Evolutionary conservation across 192 early-diverging fungal genomes (phyloP).

Genomic region (Pilaira anomala): DNA sequence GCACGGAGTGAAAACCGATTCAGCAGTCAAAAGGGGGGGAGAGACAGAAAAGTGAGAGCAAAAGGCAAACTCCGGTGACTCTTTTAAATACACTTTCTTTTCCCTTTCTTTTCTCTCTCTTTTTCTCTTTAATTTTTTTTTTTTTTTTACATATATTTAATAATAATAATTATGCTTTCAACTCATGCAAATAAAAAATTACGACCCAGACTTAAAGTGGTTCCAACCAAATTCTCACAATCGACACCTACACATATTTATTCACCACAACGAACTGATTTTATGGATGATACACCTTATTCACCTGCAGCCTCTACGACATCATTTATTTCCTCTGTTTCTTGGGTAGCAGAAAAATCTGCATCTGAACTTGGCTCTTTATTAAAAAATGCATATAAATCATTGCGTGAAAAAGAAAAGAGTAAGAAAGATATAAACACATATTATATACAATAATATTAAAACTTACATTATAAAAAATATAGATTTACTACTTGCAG

Average conservation of each 20-base stretch:
- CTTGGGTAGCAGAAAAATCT: slow-evolving; percentile 35
- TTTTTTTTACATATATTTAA: not conserved
- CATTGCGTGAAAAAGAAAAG: slow-evolving; percentile 39
- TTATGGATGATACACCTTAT: slow-evolving; percentile 8
- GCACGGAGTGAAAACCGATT: not conserved
- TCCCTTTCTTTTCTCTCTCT: slow-evolving; percentile 8
- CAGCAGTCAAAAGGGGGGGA: not conserved
- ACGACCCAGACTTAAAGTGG: slow-evolving; percentile 12
- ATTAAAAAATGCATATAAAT: slow-evolving; percentile 36
- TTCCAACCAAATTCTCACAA: slow-evolving; percentile 5
- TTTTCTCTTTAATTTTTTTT: not conserved
- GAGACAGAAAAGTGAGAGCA: not conserved
- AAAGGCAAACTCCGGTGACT: not conserved
- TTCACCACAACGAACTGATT: not conserved
- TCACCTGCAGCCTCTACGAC: slow-evolving; percentile 32
- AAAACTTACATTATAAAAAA: not conserved
- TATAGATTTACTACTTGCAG: slow-evolving; percentile 42
- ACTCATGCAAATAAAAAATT: slow-evolving; percentile 5
- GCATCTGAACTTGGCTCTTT: slow-evolving; percentile 31
- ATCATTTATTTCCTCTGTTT: slow-evolving; percentile 33
- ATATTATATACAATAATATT: not conserved
- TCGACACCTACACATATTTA: slow-evolving; percentile 13
- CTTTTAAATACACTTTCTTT: slow-evolving; percentile 1
- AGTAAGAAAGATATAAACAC: slow-evolving; percentile 19
- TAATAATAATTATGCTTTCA: slow-evolving; percentile 1